Conservation (phyloP, 73 alveolate genomes). For the Uronychia binucleata region DNA sequence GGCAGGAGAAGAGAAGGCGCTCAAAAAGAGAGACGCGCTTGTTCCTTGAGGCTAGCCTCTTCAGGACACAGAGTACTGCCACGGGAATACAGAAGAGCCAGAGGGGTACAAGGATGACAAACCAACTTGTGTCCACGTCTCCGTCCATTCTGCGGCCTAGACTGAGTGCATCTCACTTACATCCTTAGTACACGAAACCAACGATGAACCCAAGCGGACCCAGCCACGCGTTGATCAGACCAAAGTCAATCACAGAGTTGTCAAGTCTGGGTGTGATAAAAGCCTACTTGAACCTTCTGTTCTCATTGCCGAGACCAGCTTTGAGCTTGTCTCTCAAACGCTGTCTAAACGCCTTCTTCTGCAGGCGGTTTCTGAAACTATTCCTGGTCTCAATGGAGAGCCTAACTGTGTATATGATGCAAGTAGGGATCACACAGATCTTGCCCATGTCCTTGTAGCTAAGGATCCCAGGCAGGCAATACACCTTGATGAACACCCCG, state of each 20-base stretch:
- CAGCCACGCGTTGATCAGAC: neutral
- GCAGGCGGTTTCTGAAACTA: neutral
- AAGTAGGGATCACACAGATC: neutral
- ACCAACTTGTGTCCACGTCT: neutral
- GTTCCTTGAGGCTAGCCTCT: neutral
- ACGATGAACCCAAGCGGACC: neutral
- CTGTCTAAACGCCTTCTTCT: neutral
- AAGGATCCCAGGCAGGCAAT: neutral
- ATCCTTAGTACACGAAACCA: neutral
- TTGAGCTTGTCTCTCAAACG: too few relatives aligned
- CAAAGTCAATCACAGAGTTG: neutral
- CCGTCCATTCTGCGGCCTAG: neutral
- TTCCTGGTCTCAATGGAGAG: neutral
- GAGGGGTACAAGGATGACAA: neutral
- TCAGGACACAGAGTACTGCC: neutral
- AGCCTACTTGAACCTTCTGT: neutral
- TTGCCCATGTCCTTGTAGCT: neutral
- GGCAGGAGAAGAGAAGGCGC: slow-evolving; percentile 1
- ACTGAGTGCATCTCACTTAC: neutral
- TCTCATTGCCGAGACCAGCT: neutral
- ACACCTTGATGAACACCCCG: neutral
- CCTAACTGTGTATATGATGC: neutral
- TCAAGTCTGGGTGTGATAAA: neutral
- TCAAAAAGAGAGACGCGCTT: neutral
- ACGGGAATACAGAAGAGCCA: neutral